Evolutionary conservation across 257 asterid species (phyloP).

Genomic region (Solanum chmielewskii): DNA sequence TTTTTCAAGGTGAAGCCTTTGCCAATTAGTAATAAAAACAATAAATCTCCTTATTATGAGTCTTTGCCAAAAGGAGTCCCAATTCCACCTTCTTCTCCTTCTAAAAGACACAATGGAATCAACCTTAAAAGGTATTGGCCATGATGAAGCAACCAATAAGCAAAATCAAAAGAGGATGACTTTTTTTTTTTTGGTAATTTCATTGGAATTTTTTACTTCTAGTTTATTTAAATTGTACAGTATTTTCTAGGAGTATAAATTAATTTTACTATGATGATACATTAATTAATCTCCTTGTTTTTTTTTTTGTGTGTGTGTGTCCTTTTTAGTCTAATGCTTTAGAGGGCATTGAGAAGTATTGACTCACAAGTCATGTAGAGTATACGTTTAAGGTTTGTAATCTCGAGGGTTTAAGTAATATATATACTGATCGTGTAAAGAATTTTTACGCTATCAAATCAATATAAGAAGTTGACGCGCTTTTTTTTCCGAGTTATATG

Average conservation of each 20-base stretch:
- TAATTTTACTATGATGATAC: neutral
- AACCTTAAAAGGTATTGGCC: slow-evolving; percentile 10
- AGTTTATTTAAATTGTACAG: neutral
- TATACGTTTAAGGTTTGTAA: neutral
- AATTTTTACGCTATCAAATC: neutral
- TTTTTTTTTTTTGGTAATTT: neutral
- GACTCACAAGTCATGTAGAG: neutral
- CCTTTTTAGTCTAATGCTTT: neutral
- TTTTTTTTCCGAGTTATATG: too few relatives aligned
- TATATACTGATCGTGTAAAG: neutral
- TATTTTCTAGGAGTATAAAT: neutral
- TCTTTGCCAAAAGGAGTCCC: slow-evolving; percentile 62
- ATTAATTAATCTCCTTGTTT: neutral
- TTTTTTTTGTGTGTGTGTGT: neutral
- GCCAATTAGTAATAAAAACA: neutral
- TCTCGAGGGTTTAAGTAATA: neutral
- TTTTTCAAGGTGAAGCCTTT: slow-evolving; percentile 27
- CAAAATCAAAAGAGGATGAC: too few relatives aligned
- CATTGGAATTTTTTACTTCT: neutral
- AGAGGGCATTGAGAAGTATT: neutral
- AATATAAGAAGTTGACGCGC: too few relatives aligned
- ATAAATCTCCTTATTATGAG: slow-evolving; percentile 8
- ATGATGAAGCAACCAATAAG: neutral
- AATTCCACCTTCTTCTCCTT: slow-evolving; percentile 75
- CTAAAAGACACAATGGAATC: slow-evolving; percentile 45